Evolutionary conservation across 139 green algal genomes (phyloP).

Genomic region (Chlorella sp.): DNA sequence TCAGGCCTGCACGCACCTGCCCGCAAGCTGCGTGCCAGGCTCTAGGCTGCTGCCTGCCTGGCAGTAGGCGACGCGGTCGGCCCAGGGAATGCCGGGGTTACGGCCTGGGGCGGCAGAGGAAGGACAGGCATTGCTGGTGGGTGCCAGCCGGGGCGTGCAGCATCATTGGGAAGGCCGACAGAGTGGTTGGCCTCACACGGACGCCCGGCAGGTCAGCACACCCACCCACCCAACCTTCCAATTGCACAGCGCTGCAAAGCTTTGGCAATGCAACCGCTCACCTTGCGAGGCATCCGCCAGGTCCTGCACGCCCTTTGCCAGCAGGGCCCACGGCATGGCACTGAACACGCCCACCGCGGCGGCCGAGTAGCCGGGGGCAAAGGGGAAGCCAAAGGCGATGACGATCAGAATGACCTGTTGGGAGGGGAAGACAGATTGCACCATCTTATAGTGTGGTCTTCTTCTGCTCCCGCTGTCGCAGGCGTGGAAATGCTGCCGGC

Average conservation of each 20-base stretch:
- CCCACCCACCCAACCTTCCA: no score
- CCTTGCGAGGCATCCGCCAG: slow-evolving; percentile 57
- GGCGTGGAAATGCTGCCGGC: no score
- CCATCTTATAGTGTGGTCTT: no score
- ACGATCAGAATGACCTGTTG: slow-evolving; percentile 43
- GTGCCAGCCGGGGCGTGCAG: no score
- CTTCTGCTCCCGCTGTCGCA: no score
- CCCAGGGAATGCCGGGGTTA: slow-evolving; percentile 63
- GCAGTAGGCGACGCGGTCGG: slow-evolving; percentile 73
- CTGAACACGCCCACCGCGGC: slow-evolving; percentile 53
- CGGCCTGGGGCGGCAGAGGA: slow-evolving; percentile 23
- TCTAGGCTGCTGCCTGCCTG: slow-evolving; percentile 25
- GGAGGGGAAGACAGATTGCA: no score
- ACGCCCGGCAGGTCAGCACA: no score
- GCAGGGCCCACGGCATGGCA: slow-evolving; percentile 78
- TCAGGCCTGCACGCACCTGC: background rate
- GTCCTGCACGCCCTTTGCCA: slow-evolving; percentile 83
- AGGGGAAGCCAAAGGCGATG: slow-evolving; percentile 70
- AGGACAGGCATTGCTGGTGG: no score
- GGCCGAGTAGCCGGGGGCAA: slow-evolving; percentile 14
- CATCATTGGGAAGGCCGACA: background rate
- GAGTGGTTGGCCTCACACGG: no score
- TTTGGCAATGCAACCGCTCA: background rate
- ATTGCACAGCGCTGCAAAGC: background rate
- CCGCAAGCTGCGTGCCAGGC: background rate